A percentile compares a stretch with the other conserved stretches of the same genome.
phyloP scores from a whole-genome alignment of 805 yeast species.

The Suhomyces vadensis region DNA sequence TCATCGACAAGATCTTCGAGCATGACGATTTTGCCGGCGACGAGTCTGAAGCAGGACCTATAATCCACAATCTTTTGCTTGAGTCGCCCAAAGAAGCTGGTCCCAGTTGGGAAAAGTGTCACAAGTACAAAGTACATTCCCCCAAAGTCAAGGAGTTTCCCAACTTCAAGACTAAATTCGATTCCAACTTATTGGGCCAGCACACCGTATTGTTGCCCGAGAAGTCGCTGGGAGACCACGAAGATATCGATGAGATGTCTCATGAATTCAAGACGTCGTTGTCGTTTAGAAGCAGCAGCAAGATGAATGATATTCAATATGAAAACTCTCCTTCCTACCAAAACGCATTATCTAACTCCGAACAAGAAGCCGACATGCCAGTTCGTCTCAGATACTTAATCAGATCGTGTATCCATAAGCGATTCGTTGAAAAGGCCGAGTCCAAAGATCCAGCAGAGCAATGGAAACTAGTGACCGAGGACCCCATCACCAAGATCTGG shows the following conservation, averaged over 20 bases:
- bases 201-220: background rate
- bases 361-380: constrained; percentile 49
- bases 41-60: constrained; percentile 8
- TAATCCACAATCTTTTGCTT: constrained; percentile 26
- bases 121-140: constrained; percentile 43
- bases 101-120: constrained; percentile 52
- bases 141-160: constrained; percentile 56
- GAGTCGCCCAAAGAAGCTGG: constrained; percentile 47
- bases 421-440: constrained; percentile 40
- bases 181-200: constrained; percentile 24
- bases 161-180: constrained; percentile 39
- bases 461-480: constrained; percentile 69
- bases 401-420: constrained; percentile 59
- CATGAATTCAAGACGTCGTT: constrained; percentile 5
- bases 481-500: constrained; percentile 54
- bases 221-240: constrained; percentile 7
- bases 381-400: constrained; percentile 53
- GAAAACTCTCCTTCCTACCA: constrained; percentile 29
- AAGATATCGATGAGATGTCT: constrained; percentile 3
- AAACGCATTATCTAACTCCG: constrained; percentile 26
- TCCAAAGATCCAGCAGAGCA: constrained; percentile 24
- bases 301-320: constrained; percentile 27
- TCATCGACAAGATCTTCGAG: constrained; percentile 52
- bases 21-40: constrained; percentile 14
- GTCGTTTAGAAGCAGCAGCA: constrained; percentile 8